Conservation (phyloP, 2,329 filamentous ascomycete species). For the Arthrobotrys megalospora region DNA sequence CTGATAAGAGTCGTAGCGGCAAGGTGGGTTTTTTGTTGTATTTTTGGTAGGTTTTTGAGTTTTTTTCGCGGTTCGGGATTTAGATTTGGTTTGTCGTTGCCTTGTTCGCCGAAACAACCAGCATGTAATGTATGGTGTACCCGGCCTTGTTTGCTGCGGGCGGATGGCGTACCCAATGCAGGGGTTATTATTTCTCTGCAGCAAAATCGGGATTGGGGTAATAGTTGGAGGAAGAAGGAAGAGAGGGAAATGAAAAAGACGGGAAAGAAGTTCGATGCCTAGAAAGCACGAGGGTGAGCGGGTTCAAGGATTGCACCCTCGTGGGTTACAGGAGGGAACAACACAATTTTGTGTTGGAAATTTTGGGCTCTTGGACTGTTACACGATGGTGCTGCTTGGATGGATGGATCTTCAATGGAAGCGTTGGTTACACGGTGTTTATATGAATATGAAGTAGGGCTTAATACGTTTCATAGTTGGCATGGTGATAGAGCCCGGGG, state of each 20-base stretch:
- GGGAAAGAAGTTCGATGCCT: conserved; percentile 17
- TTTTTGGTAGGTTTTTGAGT: conserved; percentile 22
- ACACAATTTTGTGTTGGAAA: conserved; percentile 22
- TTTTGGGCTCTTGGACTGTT: not conserved
- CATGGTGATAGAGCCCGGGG: too few relatives aligned
- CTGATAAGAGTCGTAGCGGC: too few relatives aligned
- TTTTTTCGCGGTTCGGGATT: conserved; percentile 32
- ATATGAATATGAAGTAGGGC: too few relatives aligned
- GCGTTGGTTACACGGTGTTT: not conserved
- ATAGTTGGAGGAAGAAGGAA: conserved; percentile 4
- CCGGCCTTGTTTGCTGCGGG: not conserved
- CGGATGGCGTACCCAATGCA: not conserved
- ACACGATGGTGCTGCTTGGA: too few relatives aligned
- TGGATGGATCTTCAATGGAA: too few relatives aligned
- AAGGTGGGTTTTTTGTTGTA: conserved; percentile 23
- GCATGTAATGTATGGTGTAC: not conserved
- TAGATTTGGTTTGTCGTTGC: not conserved
- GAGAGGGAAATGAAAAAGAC: conserved; percentile 6
- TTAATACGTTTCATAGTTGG: too few relatives aligned
- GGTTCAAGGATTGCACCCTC: not conserved
- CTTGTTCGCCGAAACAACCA: conserved; percentile 7
- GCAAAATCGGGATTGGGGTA: conserved; percentile 12
- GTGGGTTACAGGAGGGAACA: not conserved
- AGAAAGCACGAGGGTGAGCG: not conserved
- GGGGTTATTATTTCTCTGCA: not conserved